These are phyloP conservation scores for Misopates orontium DNA, from an alignment of 257 asterid species.

Conservation along the genomic window DNA sequence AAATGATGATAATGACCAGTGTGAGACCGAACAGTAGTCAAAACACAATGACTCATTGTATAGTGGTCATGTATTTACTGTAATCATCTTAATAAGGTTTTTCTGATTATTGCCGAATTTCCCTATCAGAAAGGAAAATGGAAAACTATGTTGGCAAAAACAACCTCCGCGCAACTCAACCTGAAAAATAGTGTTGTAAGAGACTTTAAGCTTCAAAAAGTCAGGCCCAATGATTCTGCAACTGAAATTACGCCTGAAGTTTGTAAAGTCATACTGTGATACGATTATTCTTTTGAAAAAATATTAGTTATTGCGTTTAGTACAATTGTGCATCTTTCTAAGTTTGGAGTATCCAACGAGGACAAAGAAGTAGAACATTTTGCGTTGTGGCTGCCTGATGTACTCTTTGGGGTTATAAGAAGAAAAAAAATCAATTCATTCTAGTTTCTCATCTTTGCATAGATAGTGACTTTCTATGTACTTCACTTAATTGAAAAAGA, in stretches of 20 bases:
- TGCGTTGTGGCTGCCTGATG: slow-evolving; percentile 11
- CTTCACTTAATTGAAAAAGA: neutral
- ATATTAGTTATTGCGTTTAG: neutral
- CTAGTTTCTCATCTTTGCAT: slow-evolving; percentile 5
- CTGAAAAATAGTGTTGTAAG: neutral
- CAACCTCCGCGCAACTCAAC: no score
- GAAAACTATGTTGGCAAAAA: no score
- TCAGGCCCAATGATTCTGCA: neutral
- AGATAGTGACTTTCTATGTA: slow-evolving; percentile 1
- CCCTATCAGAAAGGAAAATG: no score
- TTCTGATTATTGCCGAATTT: no score
- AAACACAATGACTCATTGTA: no score
- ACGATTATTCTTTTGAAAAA: neutral
- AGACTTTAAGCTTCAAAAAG: slow-evolving; percentile 4
- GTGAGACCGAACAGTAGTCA: no score
- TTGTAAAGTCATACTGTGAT: neutral
- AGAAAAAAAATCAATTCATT: no score
- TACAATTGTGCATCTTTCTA: neutral
- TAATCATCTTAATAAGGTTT: no score
- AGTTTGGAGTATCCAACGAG: neutral
- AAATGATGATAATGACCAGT: no score
- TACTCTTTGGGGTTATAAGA: neutral
- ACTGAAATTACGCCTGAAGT: slow-evolving; percentile 18
- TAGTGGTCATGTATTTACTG: no score
- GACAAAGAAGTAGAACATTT: neutral